Base-by-base conservation (phyloP, 768 basidiomycete genomes). In the Rhodotorula paludigena region DNA sequence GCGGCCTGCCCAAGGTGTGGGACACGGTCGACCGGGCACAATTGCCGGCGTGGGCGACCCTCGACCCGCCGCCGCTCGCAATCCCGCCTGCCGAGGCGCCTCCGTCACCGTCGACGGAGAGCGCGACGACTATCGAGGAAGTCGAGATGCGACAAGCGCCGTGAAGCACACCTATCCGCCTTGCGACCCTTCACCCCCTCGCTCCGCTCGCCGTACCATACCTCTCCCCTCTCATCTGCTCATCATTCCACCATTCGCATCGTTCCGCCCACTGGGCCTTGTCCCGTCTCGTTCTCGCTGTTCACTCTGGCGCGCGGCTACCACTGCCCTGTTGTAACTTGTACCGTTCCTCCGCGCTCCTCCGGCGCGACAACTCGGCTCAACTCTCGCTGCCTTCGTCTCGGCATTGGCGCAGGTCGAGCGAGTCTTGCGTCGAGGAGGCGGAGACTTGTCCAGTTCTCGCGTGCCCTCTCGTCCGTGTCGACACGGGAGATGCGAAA, bases 1-100 rank as follows among this genome's bases (percentile, higher is more conserved):
- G 56, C 45, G 63, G 71, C 6, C 45, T 69, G 39, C 18, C 36
- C 3, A 30, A 51, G 59, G 59, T 60, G 59, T 53, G 60, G 65
- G 28, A 33, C 15, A 21, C 44, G 2, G 53, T 55, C 28, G 54
- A 56, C 32, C 44, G 44, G 25, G 32, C 32, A 1, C 48, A 60
- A 14, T 48, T 66, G 3, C 65, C 65, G 1, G 2, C 39, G 0
- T 66, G 65, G 65, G 36, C 39, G 15, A 25, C n/a, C 1, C 55
- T 47, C 30, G 57, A 59, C 15, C 57, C 57, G 12, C 45, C 57
- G 23, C 57, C 57, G 7, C 10, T 45, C 3, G n/a, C 42, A 1
- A 20, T 33, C 2, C 11, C 44, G 1, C 3, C 57, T 7, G 32
- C 28, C 2, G 32, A 33, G 21, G n/a, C 57, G 28, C 23, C 32